Conservation (phyloP, 2,329 filamentous ascomycete species). For the Esteya vermicola region DNA sequence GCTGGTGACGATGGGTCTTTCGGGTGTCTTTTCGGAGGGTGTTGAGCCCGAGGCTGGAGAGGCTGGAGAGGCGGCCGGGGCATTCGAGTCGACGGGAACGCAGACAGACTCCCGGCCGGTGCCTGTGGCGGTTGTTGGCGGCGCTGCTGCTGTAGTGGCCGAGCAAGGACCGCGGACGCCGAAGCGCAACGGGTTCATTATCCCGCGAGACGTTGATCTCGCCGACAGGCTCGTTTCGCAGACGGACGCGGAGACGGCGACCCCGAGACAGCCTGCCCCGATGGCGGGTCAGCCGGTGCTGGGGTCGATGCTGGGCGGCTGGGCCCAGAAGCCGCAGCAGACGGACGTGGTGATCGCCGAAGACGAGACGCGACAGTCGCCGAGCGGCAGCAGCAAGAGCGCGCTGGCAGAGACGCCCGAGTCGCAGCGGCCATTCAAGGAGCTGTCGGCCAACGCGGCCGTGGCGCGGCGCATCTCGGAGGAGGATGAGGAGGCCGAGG, state of each 20-base stretch:
- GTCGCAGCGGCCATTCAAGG: slow-evolving; percentile 43
- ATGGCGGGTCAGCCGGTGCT: slow-evolving; percentile 26
- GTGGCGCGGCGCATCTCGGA: not conserved
- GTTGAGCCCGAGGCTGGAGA: not conserved
- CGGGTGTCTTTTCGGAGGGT: not conserved
- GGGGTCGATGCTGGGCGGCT: slow-evolving; percentile 27
- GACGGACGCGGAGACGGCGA: not conserved
- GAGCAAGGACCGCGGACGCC: slow-evolving; percentile 27
- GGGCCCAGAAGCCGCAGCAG: slow-evolving; percentile 29
- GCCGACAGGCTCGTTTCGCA: not conserved
- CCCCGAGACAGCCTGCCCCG: slow-evolving; percentile 15
- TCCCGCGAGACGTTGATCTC: slow-evolving; percentile 29
- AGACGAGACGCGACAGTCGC: slow-evolving; percentile 46
- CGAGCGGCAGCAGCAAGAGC: slow-evolving; percentile 23
- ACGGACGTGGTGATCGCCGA: slow-evolving; percentile 51
- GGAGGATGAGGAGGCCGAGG: slow-evolving; percentile 15
- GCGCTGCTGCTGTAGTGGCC: not conserved
- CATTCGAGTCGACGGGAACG: slow-evolving; percentile 8
- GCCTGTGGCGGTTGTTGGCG: slow-evolving; percentile 1
- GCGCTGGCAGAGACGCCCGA: slow-evolving; percentile 33
- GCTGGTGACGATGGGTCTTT: not conserved
- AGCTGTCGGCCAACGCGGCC: slow-evolving; percentile 42
- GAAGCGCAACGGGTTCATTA: slow-evolving; percentile 40
- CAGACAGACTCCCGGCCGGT: slow-evolving; percentile 11
- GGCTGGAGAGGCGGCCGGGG: not conserved